A percentile compares a stretch with the other conserved stretches of the same genome.
phyloP scores from a whole-genome alignment of 176 grass and related monocot genomes.

The Musa acuminata region DNA sequence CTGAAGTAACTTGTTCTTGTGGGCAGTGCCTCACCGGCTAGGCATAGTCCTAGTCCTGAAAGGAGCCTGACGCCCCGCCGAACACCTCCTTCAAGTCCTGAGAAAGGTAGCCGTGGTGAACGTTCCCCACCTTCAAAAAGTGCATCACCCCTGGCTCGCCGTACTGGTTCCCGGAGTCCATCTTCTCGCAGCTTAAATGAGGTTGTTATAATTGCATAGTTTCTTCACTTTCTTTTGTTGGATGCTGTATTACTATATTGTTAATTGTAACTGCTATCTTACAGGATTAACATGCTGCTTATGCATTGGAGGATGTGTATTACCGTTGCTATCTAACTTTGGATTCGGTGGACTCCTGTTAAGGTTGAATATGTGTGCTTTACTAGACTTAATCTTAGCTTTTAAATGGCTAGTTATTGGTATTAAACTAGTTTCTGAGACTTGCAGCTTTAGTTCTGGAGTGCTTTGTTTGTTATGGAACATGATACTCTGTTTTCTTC shows the following conservation, averaged over 20 bases:
- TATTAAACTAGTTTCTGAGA: no score
- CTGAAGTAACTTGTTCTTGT: background rate
- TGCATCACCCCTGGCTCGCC: slow-evolving; percentile 6
- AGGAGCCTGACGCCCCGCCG: slow-evolving; percentile 41
- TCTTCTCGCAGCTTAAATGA: slow-evolving; percentile 12
- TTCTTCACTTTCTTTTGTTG: background rate
- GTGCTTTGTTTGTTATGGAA: no score
- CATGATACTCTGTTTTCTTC: background rate
- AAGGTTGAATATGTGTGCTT: slow-evolving; percentile 2
- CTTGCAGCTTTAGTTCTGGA: no score
- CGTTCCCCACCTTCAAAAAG: slow-evolving; percentile 5
- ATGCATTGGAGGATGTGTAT: no score
- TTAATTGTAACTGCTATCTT: background rate
- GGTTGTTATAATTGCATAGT: background rate
- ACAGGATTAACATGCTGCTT: no score
- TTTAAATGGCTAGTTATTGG: background rate
- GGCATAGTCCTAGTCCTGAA: slow-evolving; percentile 49
- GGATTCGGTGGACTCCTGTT: slow-evolving; percentile 1
- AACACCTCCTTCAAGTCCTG: slow-evolving; percentile 25
- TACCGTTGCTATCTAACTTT: background rate
- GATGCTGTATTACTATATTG: background rate
- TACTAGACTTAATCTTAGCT: background rate
- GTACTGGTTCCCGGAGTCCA: slow-evolving; percentile 11
- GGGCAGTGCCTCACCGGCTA: slow-evolving; percentile 38
- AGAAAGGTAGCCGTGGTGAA: background rate